Percentiles rank a stretch among this genome's conserved stretches.
Conservation (phyloP, 2,329 filamentous ascomycete species). For the Cladobotryum mycophilum region DNA sequence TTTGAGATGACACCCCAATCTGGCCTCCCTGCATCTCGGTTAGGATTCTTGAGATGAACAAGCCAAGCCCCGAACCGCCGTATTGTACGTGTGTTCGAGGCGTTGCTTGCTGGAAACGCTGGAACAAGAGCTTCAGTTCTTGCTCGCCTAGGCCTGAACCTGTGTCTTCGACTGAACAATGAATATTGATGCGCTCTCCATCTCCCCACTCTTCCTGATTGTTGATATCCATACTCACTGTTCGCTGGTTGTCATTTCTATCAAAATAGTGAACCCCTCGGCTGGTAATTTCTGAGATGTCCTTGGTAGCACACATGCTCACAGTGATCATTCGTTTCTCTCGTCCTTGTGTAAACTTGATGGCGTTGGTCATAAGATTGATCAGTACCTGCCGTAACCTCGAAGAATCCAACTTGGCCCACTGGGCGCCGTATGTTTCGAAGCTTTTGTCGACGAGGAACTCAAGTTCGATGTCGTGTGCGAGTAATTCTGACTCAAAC, state of each 20-base stretch:
- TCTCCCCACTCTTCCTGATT: slow-evolving; percentile 61
- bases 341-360: slow-evolving; percentile 59
- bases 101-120: slow-evolving; percentile 62
- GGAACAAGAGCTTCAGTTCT: slow-evolving; percentile 61
- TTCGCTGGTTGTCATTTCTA: slow-evolving; percentile 33
- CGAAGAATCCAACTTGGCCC: slow-evolving; percentile 70
- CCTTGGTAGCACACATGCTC: slow-evolving; percentile 55
- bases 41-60: slow-evolving; percentile 71
- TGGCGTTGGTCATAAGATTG: slow-evolving; percentile 64
- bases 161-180: slow-evolving; percentile 66
- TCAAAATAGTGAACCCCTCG: slow-evolving; percentile 43
- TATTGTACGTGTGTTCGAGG: slow-evolving; percentile 67
- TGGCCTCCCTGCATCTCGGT: slow-evolving; percentile 73
- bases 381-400: slow-evolving; percentile 69
- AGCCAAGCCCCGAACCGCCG: slow-evolving; percentile 61
- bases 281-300: slow-evolving; percentile 37
- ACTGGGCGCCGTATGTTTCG: slow-evolving; percentile 56
- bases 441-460: slow-evolving; percentile 65
- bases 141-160: slow-evolving; percentile 60
- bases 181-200: slow-evolving; percentile 64
- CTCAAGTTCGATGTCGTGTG: slow-evolving; percentile 64
- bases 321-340: slow-evolving; percentile 56
- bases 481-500: slow-evolving; percentile 69
- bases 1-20: slow-evolving; percentile 63
- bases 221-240: slow-evolving; percentile 35